Evolutionary conservation across 2,329 filamentous ascomycete genomes (phyloP), one percentile per base, ranked within the genome.

Genomic region (Colletotrichum gloeosporioides): DNA sequence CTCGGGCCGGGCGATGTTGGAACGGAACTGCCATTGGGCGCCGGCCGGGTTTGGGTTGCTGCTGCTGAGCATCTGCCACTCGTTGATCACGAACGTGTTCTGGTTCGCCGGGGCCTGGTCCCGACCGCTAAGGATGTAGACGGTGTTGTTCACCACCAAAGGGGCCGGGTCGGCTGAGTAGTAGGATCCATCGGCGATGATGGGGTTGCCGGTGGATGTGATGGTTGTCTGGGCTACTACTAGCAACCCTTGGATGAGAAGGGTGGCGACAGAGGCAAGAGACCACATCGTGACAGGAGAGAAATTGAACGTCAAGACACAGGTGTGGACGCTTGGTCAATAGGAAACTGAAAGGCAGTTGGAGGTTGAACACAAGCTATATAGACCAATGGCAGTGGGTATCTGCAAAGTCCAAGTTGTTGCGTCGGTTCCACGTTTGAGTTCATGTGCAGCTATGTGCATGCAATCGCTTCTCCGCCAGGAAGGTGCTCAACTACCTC

Each of bases 141-240:
- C 78, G 1, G 81, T 84, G 61, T 82, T 77, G 65, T 83, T 81
- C 36, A 84, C 80, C 6, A 85, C 83, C 22, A 86, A 74, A 0
- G 84, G 85, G 4, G 83, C 85, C 18, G 84, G 84, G 36, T 86
- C 85, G 6, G 83, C 84, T 4, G 85, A 84, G 69, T 85, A 86
- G 67, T 85, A 77, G 2, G 81, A 81, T 16, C 84, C 84, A 79
- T 85, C 83, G 16, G 80, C 80, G 3, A 85, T 79, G 29, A 85
- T 85, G 4, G 84, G 84, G 71, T 85, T 85, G 18, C 84, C 84
- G 3, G 79, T 78, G 5, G 83, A 83, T 9, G 73, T 67, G 69
- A 84, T 81, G 36, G 71, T 78, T 12, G 77, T 79, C 72, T 71
- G 77, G 59, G 75, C 77, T 69, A 62, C 49, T 12, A 32, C 44